A percentile compares a stretch with the other conserved stretches of the same genome.
Conservation (phyloP, 306 rosid species). For the Ceratonia siliqua region DNA sequence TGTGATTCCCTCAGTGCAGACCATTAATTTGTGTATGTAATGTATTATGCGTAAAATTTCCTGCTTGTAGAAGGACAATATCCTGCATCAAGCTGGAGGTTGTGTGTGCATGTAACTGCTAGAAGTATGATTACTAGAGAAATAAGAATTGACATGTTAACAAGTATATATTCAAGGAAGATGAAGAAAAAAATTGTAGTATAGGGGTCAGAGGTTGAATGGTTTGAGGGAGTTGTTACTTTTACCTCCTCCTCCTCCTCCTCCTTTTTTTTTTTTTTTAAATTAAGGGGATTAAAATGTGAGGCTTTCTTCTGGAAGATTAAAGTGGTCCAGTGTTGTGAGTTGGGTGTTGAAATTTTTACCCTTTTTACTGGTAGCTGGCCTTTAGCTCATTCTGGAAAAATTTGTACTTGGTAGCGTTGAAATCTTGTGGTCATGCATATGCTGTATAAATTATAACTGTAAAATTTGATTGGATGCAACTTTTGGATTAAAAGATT, state of each 20-base stretch:
- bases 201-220: background rate
- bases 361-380: background rate
- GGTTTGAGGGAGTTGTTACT: no score
- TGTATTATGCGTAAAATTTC: background rate
- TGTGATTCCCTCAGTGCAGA: background rate
- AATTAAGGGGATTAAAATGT: no score
- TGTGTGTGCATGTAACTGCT: conserved; percentile 15
- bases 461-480: background rate
- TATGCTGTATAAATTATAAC: background rate
- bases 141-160: conserved; percentile 15
- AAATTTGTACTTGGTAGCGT: background rate
- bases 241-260: no score
- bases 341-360: conserved; percentile 11
- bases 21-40: conserved; percentile 20
- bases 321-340: conserved; percentile 12
- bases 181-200: background rate
- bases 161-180: background rate
- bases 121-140: conserved; percentile 24
- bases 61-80: conserved; percentile 17
- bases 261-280: no score
- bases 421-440: background rate
- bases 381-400: background rate
- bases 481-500: background rate
- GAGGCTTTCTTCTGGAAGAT: no score
- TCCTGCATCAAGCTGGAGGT: conserved; percentile 14